These are phyloP conservation scores for Mortierella sp. DNA, from an alignment of 371 early-diverging fungal genomes.

Conservation along the genomic window DNA sequence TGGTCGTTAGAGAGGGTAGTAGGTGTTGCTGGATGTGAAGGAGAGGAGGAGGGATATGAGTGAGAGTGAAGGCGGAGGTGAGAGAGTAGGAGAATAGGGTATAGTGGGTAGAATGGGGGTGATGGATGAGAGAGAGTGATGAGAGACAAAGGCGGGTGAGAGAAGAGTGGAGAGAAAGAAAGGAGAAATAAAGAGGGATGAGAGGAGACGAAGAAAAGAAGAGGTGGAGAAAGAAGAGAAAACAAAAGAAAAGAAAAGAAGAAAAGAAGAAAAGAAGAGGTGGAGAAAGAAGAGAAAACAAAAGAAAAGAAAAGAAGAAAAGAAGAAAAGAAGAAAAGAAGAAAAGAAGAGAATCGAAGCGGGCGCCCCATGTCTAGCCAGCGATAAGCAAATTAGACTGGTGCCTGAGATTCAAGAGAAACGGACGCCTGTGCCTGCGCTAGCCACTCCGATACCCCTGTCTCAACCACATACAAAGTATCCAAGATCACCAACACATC, in stretches of 20 bases:
- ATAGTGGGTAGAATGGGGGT: not conserved
- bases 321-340: not conserved
- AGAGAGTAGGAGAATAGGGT: not conserved
- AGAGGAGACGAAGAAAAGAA: not conserved
- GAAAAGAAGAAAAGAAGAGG: not conserved
- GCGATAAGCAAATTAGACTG: not conserved
- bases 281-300: not conserved
- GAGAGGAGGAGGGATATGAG: not conserved
- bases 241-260: no score
- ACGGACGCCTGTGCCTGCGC: not conserved
- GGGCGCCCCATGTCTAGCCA: not conserved
- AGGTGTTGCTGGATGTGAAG: not conserved
- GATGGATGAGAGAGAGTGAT: not conserved
- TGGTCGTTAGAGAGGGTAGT: not conserved
- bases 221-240: no score
- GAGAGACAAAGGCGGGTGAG: not conserved
- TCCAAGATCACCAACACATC: not conserved
- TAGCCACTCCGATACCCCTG: not conserved
- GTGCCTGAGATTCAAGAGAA: not conserved
- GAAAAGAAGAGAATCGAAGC: not conserved
- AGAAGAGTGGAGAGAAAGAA: not conserved
- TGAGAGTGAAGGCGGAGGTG: not conserved
- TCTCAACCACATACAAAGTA: not conserved
- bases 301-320: not conserved
- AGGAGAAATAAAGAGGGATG: not conserved